A percentile compares a stretch with the other conserved stretches of the same genome.
Evolutionary conservation across 1,284 basidiomycete genomes (phyloP).

Genomic region (Leccinum subrobustum): DNA sequence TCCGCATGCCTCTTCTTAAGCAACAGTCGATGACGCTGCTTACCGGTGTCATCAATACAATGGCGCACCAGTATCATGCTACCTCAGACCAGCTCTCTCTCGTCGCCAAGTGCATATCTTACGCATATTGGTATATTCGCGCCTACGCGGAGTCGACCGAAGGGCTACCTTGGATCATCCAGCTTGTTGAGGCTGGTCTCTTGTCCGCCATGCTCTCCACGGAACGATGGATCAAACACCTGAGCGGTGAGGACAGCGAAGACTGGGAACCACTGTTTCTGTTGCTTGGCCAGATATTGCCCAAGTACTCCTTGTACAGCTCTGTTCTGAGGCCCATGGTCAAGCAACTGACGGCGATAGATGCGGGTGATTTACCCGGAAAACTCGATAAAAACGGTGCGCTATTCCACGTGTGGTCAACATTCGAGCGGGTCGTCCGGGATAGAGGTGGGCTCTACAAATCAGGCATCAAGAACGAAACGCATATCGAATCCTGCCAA

Average conservation of each 20-base stretch:
- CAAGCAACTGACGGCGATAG: conserved; percentile 17
- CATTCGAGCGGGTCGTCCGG: conserved; percentile 22
- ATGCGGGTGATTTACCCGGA: conserved; percentile 9
- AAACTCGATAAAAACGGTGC: conserved; percentile 19
- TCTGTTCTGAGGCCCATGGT: conserved; percentile 19
- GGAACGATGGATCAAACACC: conserved; percentile 28
- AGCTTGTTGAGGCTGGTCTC: conserved; percentile 27
- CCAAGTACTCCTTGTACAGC: conserved; percentile 29
- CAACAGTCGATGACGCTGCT: conserved; percentile 24
- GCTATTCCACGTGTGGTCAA: conserved; percentile 20
- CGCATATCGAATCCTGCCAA: conserved; percentile 28
- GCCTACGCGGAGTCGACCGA: conserved; percentile 28
- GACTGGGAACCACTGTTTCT: conserved; percentile 32
- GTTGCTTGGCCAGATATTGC: conserved; percentile 25
- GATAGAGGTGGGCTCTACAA: conserved; percentile 16
- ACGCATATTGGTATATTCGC: conserved; percentile 33
- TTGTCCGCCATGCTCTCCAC: conserved; percentile 26
- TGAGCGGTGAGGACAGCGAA: conserved; percentile 21
- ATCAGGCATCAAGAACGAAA: conserved; percentile 8
- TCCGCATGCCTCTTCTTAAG: conserved; percentile 26
- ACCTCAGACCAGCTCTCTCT: conserved; percentile 6
- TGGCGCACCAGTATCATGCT: conserved; percentile 13
- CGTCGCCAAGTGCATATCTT: conserved; percentile 30
- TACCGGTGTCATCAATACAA: conserved; percentile 16
- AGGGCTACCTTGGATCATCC: conserved; percentile 28